Evolutionary conservation across 177 flowering plant species (phyloP).

Genomic region (Vitis hybrid): DNA sequence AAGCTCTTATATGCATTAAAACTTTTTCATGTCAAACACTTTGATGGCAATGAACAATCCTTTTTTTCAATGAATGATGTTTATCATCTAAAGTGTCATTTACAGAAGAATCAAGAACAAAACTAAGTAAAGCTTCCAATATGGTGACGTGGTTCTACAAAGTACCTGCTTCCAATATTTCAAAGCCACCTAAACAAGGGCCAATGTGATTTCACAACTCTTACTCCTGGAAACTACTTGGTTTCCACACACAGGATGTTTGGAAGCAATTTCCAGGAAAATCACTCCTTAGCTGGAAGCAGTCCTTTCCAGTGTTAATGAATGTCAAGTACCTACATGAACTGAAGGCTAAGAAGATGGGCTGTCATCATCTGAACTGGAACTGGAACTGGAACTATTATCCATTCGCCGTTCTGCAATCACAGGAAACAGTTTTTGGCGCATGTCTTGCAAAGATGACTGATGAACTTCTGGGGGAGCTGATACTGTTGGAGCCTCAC

Average conservation of each 20-base stretch:
- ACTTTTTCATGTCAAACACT: no score
- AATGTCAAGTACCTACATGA: constrained; percentile 10
- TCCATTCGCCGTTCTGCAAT: constrained; percentile 42
- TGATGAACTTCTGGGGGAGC: constrained; percentile 30
- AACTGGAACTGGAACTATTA: constrained; percentile 11
- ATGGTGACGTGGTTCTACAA: neutral
- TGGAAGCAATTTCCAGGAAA: neutral
- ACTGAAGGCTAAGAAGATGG: constrained; percentile 25
- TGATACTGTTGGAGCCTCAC: constrained; percentile 13
- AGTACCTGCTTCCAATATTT: neutral
- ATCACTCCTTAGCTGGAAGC: neutral
- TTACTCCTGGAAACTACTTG: neutral
- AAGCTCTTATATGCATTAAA: no score
- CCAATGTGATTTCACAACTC: neutral
- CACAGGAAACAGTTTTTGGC: constrained; percentile 56
- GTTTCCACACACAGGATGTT: neutral
- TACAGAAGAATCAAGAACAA: no score
- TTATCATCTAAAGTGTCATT: no score
- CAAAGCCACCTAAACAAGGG: neutral
- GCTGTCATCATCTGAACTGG: constrained; percentile 61
- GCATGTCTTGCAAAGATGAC: constrained; percentile 22
- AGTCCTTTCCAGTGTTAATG: neutral
- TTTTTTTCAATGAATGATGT: no score
- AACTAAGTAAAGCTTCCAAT: no score
- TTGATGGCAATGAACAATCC: no score